These are phyloP conservation scores for Arbutus unedo DNA, from an alignment of 148 eudicot genomes.

Conservation along the genomic window DNA sequence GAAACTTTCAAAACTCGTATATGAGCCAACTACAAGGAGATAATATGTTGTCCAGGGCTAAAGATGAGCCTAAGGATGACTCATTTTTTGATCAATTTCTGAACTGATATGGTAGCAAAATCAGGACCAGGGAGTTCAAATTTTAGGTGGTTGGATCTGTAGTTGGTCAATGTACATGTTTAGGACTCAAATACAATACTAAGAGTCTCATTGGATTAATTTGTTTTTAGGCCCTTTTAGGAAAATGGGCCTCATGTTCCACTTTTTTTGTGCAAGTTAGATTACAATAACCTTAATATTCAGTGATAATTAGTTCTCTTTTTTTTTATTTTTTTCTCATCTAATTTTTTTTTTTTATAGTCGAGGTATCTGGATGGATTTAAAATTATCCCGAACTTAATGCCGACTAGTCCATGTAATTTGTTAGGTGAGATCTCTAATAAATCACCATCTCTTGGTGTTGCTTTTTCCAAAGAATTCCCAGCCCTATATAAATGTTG, in stretches of 20 bases:
- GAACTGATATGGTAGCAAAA: slow-evolving; percentile 20
- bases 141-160: background rate
- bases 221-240: background rate
- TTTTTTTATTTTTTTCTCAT: background rate
- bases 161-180: background rate
- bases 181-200: background rate
- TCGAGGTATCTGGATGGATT: background rate
- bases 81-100: slow-evolving; percentile 44
- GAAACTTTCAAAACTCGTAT: slow-evolving; percentile 33
- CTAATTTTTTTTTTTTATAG: background rate
- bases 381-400: too few relatives aligned
- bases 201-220: slow-evolving; percentile 5
- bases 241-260: background rate
- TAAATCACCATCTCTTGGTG: background rate
- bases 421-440: background rate
- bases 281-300: background rate
- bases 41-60: slow-evolving; percentile 24
- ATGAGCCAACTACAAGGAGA: slow-evolving; percentile 27
- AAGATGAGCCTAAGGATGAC: slow-evolving; percentile 72
- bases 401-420: background rate
- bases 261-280: background rate
- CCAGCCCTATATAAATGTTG: too few relatives aligned
- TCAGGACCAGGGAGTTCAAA: background rate
- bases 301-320: background rate
- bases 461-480: background rate